phyloP scores from a whole-genome alignment of 805 yeast genomes.

The Hanseniaspora occidentalis region DNA sequence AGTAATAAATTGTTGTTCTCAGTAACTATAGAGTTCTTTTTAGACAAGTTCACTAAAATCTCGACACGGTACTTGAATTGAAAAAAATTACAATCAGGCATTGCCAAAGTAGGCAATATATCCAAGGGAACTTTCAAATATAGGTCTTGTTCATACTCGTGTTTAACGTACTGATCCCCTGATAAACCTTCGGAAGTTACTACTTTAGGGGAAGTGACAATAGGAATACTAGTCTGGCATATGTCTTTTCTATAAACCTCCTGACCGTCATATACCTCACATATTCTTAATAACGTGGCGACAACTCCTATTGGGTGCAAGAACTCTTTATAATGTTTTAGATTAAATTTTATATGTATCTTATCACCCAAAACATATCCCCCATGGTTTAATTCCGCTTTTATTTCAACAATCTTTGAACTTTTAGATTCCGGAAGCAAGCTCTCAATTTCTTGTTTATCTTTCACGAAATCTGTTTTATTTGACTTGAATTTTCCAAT shows the following conservation, averaged over 20 bases:
- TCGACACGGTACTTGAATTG: conserved; percentile 79
- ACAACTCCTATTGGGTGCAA: conserved; percentile 64
- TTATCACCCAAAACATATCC: conserved; percentile 75
- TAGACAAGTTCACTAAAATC: conserved; percentile 68
- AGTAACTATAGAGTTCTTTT: conserved; percentile 31
- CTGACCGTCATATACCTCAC: conserved; percentile 50
- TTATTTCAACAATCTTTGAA: background rate
- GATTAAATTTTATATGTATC: conserved; percentile 55
- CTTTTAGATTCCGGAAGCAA: conserved; percentile 7
- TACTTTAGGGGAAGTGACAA: conserved; percentile 15
- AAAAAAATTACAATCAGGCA: conserved; percentile 36
- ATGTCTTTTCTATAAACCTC: conserved; percentile 71
- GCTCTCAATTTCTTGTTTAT: background rate
- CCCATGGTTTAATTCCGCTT: conserved; percentile 37
- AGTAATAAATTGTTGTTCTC: conserved; percentile 18
- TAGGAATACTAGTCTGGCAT: conserved; percentile 62
- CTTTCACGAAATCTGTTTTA: background rate
- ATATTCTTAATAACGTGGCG: conserved; percentile 67
- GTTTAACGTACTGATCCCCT: conserved; percentile 11
- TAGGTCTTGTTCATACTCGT: conserved; percentile 56
- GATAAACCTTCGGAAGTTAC: background rate
- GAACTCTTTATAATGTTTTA: conserved; percentile 60
- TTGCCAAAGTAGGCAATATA: conserved; percentile 71
- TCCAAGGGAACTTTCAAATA: conserved; percentile 69
- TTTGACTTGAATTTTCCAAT: background rate